Conservation (phyloP, 768 basidiomycete genomes). For the Trametes maxima region DNA sequence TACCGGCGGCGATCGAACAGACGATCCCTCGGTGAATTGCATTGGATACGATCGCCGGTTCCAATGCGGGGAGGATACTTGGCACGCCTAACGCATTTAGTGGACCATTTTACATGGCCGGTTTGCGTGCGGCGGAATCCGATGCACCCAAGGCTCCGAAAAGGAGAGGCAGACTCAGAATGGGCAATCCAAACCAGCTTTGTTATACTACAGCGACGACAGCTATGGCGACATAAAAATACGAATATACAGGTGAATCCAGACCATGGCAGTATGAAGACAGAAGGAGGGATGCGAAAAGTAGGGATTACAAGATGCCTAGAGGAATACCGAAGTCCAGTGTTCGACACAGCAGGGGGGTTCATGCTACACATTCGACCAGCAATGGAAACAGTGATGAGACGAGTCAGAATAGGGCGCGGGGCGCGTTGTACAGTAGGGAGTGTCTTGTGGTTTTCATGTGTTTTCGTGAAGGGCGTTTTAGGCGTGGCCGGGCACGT, state of each 20-base stretch:
- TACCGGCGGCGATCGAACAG: too few relatives aligned
- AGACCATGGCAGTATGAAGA: conserved; percentile 22
- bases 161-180: not conserved
- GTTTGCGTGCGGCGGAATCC: too few relatives aligned
- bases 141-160: too few relatives aligned
- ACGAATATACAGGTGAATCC: conserved; percentile 26
- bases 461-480: conserved; percentile 25
- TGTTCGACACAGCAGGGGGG: conserved; percentile 27
- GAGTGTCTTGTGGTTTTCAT: conserved; percentile 21
- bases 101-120: too few relatives aligned
- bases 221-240: conserved; percentile 22
- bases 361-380: conserved; percentile 34
- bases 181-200: conserved; percentile 27
- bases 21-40: too few relatives aligned
- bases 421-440: conserved; percentile 17
- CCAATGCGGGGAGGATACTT: too few relatives aligned
- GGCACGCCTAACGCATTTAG: too few relatives aligned
- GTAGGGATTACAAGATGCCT: conserved; percentile 30
- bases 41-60: too few relatives aligned
- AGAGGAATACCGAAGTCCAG: conserved; percentile 30
- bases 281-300: conserved; percentile 24
- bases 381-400: conserved; percentile 23
- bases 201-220: conserved; percentile 29
- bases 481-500: conserved; percentile 21
- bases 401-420: conserved; percentile 20